These are phyloP conservation scores for Pythium monospermum DNA, from an alignment of 352 stramenopile genomes.

Conservation along the genomic window DNA sequence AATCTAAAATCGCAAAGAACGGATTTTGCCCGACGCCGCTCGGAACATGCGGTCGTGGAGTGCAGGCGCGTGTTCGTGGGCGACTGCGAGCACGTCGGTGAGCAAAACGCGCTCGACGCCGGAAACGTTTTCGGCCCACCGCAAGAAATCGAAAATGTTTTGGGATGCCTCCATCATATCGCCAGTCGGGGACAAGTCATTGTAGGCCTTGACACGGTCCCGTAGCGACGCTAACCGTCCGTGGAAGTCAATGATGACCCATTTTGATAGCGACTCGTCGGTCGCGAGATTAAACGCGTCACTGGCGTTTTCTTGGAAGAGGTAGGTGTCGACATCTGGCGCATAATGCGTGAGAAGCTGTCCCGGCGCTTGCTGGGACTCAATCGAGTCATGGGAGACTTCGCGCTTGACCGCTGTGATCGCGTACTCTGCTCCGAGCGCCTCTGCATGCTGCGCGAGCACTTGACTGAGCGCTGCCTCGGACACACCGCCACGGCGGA, in stretches of 20 bases:
- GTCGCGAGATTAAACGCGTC: slow-evolving; percentile 32
- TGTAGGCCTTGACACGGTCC: slow-evolving; percentile 52
- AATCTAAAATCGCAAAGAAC: slow-evolving; percentile 36
- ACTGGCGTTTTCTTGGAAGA: slow-evolving; percentile 45
- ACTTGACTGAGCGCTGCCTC: slow-evolving; percentile 58
- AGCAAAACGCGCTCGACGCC: slow-evolving; percentile 70
- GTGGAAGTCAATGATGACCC: slow-evolving; percentile 83
- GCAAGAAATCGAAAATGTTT: slow-evolving; percentile 79
- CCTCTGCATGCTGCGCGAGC: slow-evolving; percentile 39
- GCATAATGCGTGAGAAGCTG: slow-evolving; percentile 98
- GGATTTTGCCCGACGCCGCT: slow-evolving; percentile 68
- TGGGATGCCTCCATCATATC: slow-evolving; percentile 68
- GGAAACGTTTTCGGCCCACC: slow-evolving; percentile 75
- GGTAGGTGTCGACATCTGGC: slow-evolving; percentile 90
- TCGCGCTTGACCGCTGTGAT: slow-evolving; percentile 68
- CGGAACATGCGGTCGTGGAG: slow-evolving; percentile 83
- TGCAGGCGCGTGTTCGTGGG: slow-evolving; percentile 69
- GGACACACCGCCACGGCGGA: slow-evolving; percentile 83
- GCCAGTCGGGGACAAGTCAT: slow-evolving; percentile 69
- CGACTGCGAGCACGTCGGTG: slow-evolving; percentile 39
- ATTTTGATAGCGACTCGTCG: slow-evolving; percentile 34
- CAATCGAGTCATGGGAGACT: slow-evolving; percentile 50
- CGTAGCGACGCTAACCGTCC: slow-evolving; percentile 44
- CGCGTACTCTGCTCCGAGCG: slow-evolving; percentile 40
- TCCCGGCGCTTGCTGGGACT: slow-evolving; percentile 89